These are phyloP conservation scores for Colletotrichum euphorbiae DNA, from an alignment of 2,329 filamentous ascomycete genomes.

Conservation along the genomic window DNA sequence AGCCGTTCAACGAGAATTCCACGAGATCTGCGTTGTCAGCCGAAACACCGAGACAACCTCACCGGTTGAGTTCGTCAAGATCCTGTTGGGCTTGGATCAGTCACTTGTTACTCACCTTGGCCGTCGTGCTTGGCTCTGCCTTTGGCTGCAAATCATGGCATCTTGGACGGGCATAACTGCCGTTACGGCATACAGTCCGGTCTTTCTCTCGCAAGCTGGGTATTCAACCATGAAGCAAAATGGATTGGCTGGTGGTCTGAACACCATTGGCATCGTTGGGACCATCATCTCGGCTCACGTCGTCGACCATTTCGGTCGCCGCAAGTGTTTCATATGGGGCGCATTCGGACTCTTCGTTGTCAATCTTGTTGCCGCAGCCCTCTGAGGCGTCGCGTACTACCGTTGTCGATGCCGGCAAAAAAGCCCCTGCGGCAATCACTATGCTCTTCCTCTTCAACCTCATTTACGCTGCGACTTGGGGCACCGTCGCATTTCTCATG, in stretches of 20 bases:
- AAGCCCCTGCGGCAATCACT: slow-evolving; percentile 58
- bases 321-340: slow-evolving; percentile 54
- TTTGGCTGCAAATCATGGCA: not conserved
- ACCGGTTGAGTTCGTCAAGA: not conserved
- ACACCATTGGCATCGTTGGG: slow-evolving; percentile 63
- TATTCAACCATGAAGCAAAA: slow-evolving; percentile 44
- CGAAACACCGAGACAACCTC: not conserved
- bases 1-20: no score
- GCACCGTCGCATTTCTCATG: slow-evolving; percentile 60
- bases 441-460: slow-evolving; percentile 64
- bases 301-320: slow-evolving; percentile 61
- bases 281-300: slow-evolving; percentile 64
- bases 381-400: slow-evolving; percentile 52
- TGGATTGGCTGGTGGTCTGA: slow-evolving; percentile 62
- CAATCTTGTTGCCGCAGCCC: slow-evolving; percentile 55
- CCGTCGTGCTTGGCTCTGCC: not conserved
- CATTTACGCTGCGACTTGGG: slow-evolving; percentile 63
- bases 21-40: no score
- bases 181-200: not conserved
- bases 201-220: not conserved
- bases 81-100: not conserved
- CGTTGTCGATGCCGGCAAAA: slow-evolving; percentile 45
- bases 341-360: slow-evolving; percentile 53
- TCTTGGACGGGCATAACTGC: not conserved
- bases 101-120: not conserved